phyloP scores from a whole-genome alignment of 202 grass and related monocot species.

The Digitaria exilis region DNA sequence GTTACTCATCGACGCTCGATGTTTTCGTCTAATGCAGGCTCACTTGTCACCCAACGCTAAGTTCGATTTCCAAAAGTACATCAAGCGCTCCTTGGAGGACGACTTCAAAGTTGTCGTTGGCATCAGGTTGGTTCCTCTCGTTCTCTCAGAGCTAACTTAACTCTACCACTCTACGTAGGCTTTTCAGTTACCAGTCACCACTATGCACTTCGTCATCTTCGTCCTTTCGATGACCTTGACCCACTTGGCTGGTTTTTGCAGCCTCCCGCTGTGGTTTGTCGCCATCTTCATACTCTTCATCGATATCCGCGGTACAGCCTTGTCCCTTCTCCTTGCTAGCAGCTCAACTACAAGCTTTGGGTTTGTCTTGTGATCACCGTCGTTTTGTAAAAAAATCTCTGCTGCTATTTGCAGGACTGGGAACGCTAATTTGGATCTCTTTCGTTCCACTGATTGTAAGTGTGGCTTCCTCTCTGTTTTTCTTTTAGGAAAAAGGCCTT shows the following conservation, averaged over 20 bases:
- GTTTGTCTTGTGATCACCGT: constrained; percentile 13
- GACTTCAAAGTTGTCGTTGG: constrained; percentile 80
- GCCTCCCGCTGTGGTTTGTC: constrained; percentile 64
- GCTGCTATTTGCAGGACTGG: constrained; percentile 18
- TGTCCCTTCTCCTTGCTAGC: neutral
- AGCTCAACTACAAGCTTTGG: neutral
- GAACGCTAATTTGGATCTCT: constrained; percentile 54
- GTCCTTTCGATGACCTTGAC: neutral
- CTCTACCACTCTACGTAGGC: neutral
- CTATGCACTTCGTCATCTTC: neutral
- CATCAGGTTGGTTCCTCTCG: constrained; percentile 42
- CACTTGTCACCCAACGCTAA: constrained; percentile 56
- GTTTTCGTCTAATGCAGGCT: constrained; percentile 28
- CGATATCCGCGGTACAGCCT: constrained; percentile 37
- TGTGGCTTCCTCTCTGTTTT: neutral
- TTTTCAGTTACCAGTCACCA: neutral
- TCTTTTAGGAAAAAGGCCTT: neutral
- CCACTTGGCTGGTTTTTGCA: constrained; percentile 37
- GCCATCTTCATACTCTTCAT: constrained; percentile 65
- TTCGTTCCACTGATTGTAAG: constrained; percentile 61
- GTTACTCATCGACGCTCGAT: neutral
- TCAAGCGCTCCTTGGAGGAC: constrained; percentile 74
- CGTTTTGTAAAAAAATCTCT: neutral
- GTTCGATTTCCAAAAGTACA: constrained; percentile 73
- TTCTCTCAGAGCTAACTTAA: neutral